These are phyloP conservation scores for Lyophyllum shimeji DNA, from an alignment of 768 basidiomycete genomes.

Conservation along the genomic window DNA sequence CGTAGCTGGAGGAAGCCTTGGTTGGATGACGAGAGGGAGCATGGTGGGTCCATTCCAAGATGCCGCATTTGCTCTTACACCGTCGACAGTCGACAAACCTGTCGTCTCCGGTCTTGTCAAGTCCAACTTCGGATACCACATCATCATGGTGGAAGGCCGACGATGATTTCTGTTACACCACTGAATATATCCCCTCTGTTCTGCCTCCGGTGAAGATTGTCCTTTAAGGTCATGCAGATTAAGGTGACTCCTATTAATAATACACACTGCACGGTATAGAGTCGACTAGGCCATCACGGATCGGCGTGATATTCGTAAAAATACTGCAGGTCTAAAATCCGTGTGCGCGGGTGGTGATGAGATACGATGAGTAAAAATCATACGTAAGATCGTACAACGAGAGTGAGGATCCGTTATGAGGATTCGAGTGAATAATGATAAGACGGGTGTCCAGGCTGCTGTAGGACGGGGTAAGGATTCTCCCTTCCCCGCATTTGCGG, in stretches of 20 bases:
- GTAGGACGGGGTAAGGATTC: slow-evolving; percentile 20
- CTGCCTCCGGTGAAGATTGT: not conserved
- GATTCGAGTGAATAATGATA: slow-evolving; percentile 21
- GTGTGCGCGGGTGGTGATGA: not conserved
- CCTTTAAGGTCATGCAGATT: not conserved
- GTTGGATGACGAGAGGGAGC: slow-evolving; percentile 84
- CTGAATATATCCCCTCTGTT: not conserved
- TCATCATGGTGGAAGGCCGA: slow-evolving; percentile 90
- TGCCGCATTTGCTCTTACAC: slow-evolving; percentile 78
- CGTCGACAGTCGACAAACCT: slow-evolving; percentile 82
- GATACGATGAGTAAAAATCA: not conserved
- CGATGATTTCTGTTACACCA: slow-evolving; percentile 31
- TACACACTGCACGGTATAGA: not conserved
- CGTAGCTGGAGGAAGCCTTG: slow-evolving; percentile 79
- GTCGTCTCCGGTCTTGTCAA: slow-evolving; percentile 71
- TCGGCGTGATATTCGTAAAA: not conserved
- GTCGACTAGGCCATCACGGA: not conserved
- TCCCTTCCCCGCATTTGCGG: slow-evolving; percentile 11
- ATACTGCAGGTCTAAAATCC: not conserved
- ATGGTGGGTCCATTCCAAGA: slow-evolving; percentile 92
- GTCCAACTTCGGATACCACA: slow-evolving; percentile 83
- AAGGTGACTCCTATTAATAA: not conserved
- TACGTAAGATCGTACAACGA: too few species aligned
- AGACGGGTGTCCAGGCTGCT: slow-evolving; percentile 7
- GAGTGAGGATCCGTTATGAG: not conserved